Evolutionary conservation across 306 rosid species (phyloP), one percentile per base, ranked within the genome.

Genomic region (Quercus gilva): DNA sequence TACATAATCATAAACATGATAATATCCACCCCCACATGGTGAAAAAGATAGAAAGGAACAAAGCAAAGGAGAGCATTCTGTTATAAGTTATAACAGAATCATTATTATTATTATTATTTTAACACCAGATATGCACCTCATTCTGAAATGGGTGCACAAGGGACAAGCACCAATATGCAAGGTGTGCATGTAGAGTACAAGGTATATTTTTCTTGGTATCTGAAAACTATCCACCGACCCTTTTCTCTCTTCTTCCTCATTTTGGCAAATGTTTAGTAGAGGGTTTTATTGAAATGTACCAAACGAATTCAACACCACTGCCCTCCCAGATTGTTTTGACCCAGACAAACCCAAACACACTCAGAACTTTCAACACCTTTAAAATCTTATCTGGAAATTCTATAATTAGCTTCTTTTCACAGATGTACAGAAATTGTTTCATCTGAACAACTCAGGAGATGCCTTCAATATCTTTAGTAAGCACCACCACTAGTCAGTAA

Each of bases 1-100:
- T 68, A 70, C 69, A 74, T 21, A 28, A 56, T 69, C 78, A 68
- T 43, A 75, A 15, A 12, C 60, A 8, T 14, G 64, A 70, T 37
- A 78, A 33, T 23, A 64, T 3, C 43, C 41, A 28, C 21, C 37
- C 18, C 2, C 35, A 60, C 6, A 26, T 6, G 26, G 33, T 26
- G 26, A 60, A 29, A 26, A 6, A 28, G 4, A 49, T 45, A 14
- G 43, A 17, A 64, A 28, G 28, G 67, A 15, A 29, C 15, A 29
- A 29, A 17, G 12, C 21, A 29, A 64, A 64, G 70, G 43, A 64
- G 70, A 64, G 8, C 31, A 59, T 59, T 59, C 31, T 11, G 23
- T 21, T 20, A 21, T 23, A 11, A 35, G 41, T 5, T 6, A 35
- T 35, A 11, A 45, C 23, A 59, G 26, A 5, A 33, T 20, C 49